Evolutionary conservation across 1,139 yeast species (phyloP), one percentile per base, ranked within the genome.

Genomic region (Spathaspora sp.): DNA sequence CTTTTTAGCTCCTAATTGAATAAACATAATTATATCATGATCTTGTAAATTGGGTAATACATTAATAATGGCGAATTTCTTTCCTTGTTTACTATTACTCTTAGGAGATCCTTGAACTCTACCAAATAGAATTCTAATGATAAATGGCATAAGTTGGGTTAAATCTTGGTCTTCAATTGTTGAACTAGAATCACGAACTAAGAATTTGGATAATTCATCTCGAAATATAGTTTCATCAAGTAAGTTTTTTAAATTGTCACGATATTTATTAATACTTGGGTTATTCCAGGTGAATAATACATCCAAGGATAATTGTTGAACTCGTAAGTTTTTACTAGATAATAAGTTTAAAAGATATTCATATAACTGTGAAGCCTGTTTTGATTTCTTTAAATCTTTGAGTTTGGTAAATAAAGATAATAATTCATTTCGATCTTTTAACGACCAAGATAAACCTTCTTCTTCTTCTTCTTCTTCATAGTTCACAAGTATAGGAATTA

Each of bases 211-310:
- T 31, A 91, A 69, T 63, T 91, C 97, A 63, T 95, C 99, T 50
- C 89, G 81, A 67, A 89, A 91, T 20, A 85, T 71, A 1, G 89
- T 80, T 52, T 90, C 96, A 60, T 91, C 97, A 26, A 93, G 69
- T 47, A 95, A 67, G 54, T 87, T 90, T 45, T 70, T 76, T 56
- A 95, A 70, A 53, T 85, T 84, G 52, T 87, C 96, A 50, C 76
- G 74, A 60, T 90, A 91, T 61, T 84, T 87, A 46, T 74, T 74
- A 29, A 89, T 67, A 1, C 73, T 69, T 1, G 79, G 75, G 47
- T 78, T 74, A 51, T 83, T 81, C 74, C 78, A 87, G 41, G 86
- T 81, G 40, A 89, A 65, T n/a, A 93, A 59, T 42, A 87, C 86
- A 48, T 81, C 79, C 43, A 93, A 69, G 0, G 97, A 95, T 40